Percentiles rank a stretch among this genome's conserved stretches.
phyloP scores from a whole-genome alignment of 176 grass and related monocot species.

The Tillandsia fasciculata region DNA sequence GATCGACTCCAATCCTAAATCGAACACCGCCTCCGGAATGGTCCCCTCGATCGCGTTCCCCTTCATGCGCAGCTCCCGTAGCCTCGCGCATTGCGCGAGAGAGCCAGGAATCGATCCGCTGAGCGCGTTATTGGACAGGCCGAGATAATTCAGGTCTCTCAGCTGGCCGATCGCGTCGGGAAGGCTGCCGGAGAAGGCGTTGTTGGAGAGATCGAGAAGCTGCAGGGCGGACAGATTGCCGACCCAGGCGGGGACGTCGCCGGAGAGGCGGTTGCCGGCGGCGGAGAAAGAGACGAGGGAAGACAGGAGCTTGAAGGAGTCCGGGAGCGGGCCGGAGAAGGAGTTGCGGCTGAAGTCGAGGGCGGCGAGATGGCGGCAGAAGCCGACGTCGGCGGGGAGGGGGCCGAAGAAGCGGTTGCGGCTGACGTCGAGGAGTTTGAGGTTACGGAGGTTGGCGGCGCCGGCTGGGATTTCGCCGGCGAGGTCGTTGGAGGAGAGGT shows the following conservation, averaged over 20 bases:
- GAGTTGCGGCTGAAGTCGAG: constrained; percentile 67
- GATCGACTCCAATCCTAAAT: constrained; percentile 59
- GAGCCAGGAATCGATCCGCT: constrained; percentile 41
- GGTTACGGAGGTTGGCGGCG: constrained; percentile 50
- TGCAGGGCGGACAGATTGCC: constrained; percentile 45
- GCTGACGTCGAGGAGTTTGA: constrained; percentile 49
- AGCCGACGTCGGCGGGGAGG: constrained; percentile 41
- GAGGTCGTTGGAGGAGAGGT: constrained; percentile 55
- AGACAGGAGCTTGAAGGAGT: constrained; percentile 38
- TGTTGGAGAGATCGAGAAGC: constrained; percentile 58
- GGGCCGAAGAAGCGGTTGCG: constrained; percentile 55
- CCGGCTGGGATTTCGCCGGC: constrained; percentile 35
- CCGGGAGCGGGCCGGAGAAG: constrained; percentile 46
- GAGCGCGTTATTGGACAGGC: constrained; percentile 55
- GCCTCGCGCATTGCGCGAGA: constrained; percentile 44
- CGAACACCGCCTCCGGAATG: constrained; percentile 63
- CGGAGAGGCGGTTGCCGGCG: constrained; percentile 49
- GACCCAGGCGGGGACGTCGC: constrained; percentile 50
- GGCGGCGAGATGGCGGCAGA: constrained; percentile 48
- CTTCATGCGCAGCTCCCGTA: constrained; percentile 50
- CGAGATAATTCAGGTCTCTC: constrained; percentile 73
- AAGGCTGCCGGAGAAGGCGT: constrained; percentile 46
- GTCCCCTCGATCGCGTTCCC: constrained; percentile 46
- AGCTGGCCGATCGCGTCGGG: constrained; percentile 53
- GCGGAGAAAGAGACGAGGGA: constrained; percentile 50